Conservation (phyloP, 192 early-diverging fungal species). For the Blastocladiella britannica region DNA sequence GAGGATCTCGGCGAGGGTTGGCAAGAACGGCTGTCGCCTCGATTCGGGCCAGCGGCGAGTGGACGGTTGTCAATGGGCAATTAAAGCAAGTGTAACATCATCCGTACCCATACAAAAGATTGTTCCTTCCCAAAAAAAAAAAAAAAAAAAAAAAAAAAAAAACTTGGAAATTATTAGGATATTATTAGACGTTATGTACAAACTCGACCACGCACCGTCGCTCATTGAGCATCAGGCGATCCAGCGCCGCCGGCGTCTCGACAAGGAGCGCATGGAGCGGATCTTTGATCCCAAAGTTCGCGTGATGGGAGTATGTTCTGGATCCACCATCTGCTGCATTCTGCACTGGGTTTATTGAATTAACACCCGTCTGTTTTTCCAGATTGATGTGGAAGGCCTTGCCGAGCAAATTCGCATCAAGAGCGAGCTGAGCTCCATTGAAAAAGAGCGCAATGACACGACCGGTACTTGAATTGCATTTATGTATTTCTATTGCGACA, state of each 20-base stretch:
- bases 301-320: conserved; percentile 20
- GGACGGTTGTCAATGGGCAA: not conserved
- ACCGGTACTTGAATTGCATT: conserved; percentile 14
- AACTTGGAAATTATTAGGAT: no score
- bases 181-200: no score
- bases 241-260: conserved; percentile 18
- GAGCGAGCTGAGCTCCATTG: conserved; percentile 19
- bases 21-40: not conserved
- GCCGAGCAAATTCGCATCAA: conserved; percentile 32
- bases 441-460: conserved; percentile 17
- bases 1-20: not conserved
- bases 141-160: no score
- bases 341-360: not conserved
- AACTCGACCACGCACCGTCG: conserved; percentile 27
- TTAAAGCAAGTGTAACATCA: no score
- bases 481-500: not conserved
- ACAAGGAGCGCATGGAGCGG: conserved; percentile 30
- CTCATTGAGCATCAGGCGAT: conserved; percentile 28
- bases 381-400: conserved; percentile 32
- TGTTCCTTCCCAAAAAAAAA: no score
- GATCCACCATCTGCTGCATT: not conserved
- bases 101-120: no score
- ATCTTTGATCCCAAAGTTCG: conserved; percentile 37
- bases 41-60: not conserved
- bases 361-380: not conserved